phyloP scores from a whole-genome alignment of 1,139 yeast genomes.

The Entelexis sorbosivorans region DNA sequence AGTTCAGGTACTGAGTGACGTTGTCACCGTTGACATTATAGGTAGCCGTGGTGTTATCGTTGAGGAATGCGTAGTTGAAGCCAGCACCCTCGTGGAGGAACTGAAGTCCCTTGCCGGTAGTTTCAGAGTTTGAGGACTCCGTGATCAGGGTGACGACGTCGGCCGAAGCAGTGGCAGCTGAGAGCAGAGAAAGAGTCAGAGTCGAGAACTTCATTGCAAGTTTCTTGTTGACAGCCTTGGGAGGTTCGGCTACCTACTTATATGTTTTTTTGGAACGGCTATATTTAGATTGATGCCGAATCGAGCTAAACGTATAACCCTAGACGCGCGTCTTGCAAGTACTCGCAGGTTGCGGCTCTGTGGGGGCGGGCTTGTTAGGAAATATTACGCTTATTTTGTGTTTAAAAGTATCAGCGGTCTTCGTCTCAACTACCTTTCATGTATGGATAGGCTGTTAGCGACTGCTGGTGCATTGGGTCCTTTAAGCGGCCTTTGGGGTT shows the following conservation, averaged over 20 bases:
- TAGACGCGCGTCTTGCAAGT: neutral
- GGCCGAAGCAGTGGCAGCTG: neutral
- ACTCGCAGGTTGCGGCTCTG: neutral
- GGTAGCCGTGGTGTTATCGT: neutral
- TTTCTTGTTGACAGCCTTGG: neutral
- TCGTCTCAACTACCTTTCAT: too few species aligned
- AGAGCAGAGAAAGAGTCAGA: neutral
- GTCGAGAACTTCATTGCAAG: neutral
- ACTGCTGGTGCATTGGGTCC: too few species aligned
- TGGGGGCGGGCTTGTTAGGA: neutral
- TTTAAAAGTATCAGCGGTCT: too few species aligned
- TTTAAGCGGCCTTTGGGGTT: too few species aligned
- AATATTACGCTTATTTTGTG: too few species aligned
- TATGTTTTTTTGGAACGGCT: neutral
- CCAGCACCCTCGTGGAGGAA: constrained; percentile 19
- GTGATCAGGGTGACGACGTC: neutral
- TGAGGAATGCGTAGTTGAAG: constrained; percentile 10
- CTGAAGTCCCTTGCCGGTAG: constrained; percentile 4
- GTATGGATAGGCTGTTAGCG: too few species aligned
- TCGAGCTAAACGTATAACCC: neutral
- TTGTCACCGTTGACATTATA: neutral
- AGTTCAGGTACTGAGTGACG: neutral
- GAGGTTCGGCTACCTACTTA: neutral
- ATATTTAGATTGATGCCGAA: neutral
- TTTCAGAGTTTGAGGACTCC: constrained; percentile 5